Evolutionary conservation across 441 rosid genomes (phyloP).

Genomic region (Gossypium schwendimanii): DNA sequence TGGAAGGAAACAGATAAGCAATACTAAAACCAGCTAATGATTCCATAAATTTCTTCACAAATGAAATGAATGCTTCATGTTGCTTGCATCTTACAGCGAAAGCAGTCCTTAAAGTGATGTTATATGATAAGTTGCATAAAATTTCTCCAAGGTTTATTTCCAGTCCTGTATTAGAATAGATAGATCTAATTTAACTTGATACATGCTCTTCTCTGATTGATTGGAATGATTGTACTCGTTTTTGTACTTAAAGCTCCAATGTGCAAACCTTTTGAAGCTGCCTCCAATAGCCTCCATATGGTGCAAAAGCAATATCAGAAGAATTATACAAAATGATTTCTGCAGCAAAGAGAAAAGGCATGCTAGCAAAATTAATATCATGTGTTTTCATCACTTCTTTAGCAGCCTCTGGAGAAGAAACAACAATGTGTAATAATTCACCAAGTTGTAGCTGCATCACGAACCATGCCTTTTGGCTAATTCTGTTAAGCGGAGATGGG

Average conservation of each 20-base stretch:
- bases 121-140: constrained; percentile 10
- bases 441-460: neutral
- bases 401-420: constrained; percentile 35
- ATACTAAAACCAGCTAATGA: constrained; percentile 17
- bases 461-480: neutral
- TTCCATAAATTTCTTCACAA: neutral
- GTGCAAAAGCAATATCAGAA: constrained; percentile 15
- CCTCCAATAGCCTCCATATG: constrained; percentile 30
- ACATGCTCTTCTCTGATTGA: constrained; percentile 22
- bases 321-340: constrained; percentile 7
- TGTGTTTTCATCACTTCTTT: constrained; percentile 33
- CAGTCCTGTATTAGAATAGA: constrained; percentile 16
- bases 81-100: constrained; percentile 16
- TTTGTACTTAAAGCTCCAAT: constrained; percentile 12
- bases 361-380: constrained; percentile 25
- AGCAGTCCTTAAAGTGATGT: constrained; percentile 14
- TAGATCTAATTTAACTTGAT: constrained; percentile 8
- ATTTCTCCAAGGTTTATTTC: constrained; percentile 19
- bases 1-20: constrained; percentile 22
- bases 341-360: neutral
- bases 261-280: constrained; percentile 24
- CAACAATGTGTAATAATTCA: constrained; percentile 1
- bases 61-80: constrained; percentile 15
- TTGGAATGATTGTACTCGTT: constrained; percentile 20
- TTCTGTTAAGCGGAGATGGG: neutral